These are phyloP conservation scores for Ogataea hybrid DNA, from an alignment of 1,139 yeast genomes.

Conservation along the genomic window DNA sequence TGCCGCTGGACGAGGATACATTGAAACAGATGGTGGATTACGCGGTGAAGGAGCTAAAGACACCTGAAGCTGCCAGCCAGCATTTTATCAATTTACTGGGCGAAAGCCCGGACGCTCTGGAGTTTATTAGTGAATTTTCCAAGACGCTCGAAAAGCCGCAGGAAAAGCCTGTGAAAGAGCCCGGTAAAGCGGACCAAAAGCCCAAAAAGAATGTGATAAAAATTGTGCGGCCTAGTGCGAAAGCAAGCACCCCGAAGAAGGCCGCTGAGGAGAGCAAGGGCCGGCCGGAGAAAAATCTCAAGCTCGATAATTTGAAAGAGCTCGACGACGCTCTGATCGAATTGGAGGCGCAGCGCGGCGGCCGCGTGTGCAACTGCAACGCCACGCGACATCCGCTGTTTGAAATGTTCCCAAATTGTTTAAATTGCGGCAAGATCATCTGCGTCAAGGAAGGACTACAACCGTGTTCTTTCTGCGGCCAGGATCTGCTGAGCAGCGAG, in stretches of 20 bases:
- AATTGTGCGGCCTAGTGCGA: neutral
- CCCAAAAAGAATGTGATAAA: slow-evolving; percentile 2
- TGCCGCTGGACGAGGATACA: slow-evolving; percentile 48
- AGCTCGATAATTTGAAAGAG: slow-evolving; percentile 51
- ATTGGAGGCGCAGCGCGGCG: slow-evolving; percentile 33
- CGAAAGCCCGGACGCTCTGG: slow-evolving; percentile 45
- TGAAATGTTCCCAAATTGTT: slow-evolving; percentile 89
- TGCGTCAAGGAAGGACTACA: slow-evolving; percentile 86
- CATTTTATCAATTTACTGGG: slow-evolving; percentile 56
- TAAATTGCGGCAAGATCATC: slow-evolving; percentile 91
- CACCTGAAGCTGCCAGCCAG: slow-evolving; percentile 42
- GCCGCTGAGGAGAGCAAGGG: slow-evolving; percentile 26
- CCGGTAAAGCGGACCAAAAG: no score
- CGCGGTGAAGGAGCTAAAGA: slow-evolving; percentile 39
- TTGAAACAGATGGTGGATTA: slow-evolving; percentile 47
- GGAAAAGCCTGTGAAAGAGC: no score
- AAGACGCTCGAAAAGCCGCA: slow-evolving; percentile 29
- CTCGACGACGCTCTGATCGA: slow-evolving; percentile 50
- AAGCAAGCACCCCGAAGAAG: slow-evolving; percentile 4
- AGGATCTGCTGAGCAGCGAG: slow-evolving; percentile 55
- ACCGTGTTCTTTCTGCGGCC: slow-evolving; percentile 83
- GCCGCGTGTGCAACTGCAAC: slow-evolving; percentile 67
- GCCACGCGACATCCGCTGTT: slow-evolving; percentile 84
- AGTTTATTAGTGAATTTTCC: slow-evolving; percentile 39
- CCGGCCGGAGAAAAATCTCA: slow-evolving; percentile 7